Conservation (phyloP, 164 flowering plant genomes). For the Amborella trichopoda region DNA sequence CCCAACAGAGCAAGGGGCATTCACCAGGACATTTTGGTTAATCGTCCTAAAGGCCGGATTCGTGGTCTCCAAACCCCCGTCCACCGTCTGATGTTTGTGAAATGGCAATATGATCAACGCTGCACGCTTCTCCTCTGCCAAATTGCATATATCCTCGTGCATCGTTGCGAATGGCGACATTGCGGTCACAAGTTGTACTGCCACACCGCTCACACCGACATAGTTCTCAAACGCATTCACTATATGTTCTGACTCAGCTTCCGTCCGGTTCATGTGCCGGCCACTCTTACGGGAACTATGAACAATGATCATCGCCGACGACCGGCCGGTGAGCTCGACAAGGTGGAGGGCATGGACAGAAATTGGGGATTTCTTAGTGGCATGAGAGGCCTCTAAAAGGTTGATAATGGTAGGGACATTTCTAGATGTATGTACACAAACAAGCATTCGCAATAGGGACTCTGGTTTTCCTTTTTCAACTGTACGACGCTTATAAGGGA, state of each 20-base stretch:
- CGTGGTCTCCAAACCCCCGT: constrained; percentile 18
- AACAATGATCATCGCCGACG: constrained; percentile 17
- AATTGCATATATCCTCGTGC: constrained; percentile 22
- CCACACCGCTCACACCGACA: constrained; percentile 4
- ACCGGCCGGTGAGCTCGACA: constrained; percentile 18
- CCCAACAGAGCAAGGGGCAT: constrained; percentile 21
- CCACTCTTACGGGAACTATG: constrained; percentile 6
- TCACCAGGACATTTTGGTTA: constrained; percentile 17
- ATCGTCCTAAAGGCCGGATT: constrained; percentile 14
- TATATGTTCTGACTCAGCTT: constrained; percentile 15
- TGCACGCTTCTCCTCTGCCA: constrained; percentile 20
- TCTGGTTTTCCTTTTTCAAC: constrained; percentile 10
- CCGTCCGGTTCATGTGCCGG: constrained; percentile 4
- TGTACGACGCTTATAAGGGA: constrained; percentile 13
- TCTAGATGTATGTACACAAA: constrained; percentile 17
- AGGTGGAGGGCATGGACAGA: constrained; percentile 13
- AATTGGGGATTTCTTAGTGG: constrained; percentile 15
- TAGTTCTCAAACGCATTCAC: constrained; percentile 17
- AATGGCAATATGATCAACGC: constrained; percentile 20
- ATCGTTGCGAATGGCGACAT: constrained; percentile 17
- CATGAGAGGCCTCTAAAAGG: constrained; percentile 14
- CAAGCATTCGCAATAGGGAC: constrained; percentile 10
- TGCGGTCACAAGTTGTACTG: constrained; percentile 15
- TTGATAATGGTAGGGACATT: constrained; percentile 17
- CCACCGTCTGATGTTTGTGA: constrained; percentile 21